Conservation (phyloP, 2,329 filamentous ascomycete species). For the Epichloe glyceriae region DNA sequence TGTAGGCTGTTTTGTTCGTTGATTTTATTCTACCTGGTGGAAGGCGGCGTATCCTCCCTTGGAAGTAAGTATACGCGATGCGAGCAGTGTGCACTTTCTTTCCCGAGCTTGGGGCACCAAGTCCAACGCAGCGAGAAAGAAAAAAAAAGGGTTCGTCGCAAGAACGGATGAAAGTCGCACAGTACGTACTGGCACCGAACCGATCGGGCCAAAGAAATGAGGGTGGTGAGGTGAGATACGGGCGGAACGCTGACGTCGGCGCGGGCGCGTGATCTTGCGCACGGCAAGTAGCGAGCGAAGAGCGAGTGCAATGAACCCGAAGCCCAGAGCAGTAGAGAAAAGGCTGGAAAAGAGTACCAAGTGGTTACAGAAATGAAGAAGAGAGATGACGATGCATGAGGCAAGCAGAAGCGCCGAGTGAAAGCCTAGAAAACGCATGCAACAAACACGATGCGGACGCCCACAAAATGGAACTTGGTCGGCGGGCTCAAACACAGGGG, state of each 20-base stretch:
- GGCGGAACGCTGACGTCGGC: background rate
- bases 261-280: background rate
- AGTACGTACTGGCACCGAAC: no score
- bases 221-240: background rate
- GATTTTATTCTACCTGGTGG: no score
- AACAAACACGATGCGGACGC: constrained; percentile 6
- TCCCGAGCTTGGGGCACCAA: background rate
- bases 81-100: background rate
- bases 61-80: background rate
- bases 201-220: background rate
- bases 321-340: background rate
- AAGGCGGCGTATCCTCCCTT: no score
- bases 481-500: constrained; percentile 5
- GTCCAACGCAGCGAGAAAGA: background rate
- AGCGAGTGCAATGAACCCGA: background rate
- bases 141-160: background rate
- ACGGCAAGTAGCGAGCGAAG: background rate
- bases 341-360: background rate
- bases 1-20: no score
- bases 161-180: background rate
- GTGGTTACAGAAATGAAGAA: background rate
- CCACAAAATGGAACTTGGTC: constrained; percentile 1
- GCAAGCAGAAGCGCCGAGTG: constrained; percentile 3
- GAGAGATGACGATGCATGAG: background rate
- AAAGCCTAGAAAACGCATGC: constrained; percentile 1